Evolutionary conservation across 768 basidiomycete genomes (phyloP), one percentile per base, ranked within the genome.

Genomic region (Leccinum arenicola): DNA sequence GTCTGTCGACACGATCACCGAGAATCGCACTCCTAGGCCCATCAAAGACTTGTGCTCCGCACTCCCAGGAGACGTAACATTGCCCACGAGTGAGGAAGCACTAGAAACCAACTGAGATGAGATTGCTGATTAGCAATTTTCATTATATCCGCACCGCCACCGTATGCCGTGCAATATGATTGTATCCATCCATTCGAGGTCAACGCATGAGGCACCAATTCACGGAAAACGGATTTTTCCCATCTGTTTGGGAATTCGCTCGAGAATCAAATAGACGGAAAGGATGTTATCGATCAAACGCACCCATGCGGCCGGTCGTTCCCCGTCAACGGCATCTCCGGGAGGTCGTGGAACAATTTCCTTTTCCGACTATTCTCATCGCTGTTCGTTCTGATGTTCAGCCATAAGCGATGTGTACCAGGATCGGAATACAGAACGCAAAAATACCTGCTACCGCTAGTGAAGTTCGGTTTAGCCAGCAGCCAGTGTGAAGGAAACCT

Each of bases 61-160:
- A 55, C 59, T 64, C 69, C 67, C 59, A 72, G 58, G 60, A 59
- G 56, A 64, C 50, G 65, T 73, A 62, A 64, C 67, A 67, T 61
- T 67, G 67, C 54, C 70, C 65, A 61, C 63, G 65, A 56, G 55
- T 54, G 29, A 64, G 70, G 65, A 61, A 63, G 64, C 58, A 67
- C 58, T 65, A 63, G 52, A 27, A 57, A 61, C 61, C 62, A 68
- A 66, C 68, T 70, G 70, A 70, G 66, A 63, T 66, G 69, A 59
- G 64, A 68, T 61, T 9, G 54, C 49, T 48, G 59, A 69, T 62
- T 59, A 61, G 66, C 59, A 61, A 62, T 58, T 68, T 70, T 66
- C 70, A 68, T 68, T 70, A 63, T 62, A 29, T 14, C 19, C 51
- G 59, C 66, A 72, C 67, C 47, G 73, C 72, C 69, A 68, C 73